phyloP scores from a whole-genome alignment of 257 asterid species.

The Scutellaria barbata region DNA sequence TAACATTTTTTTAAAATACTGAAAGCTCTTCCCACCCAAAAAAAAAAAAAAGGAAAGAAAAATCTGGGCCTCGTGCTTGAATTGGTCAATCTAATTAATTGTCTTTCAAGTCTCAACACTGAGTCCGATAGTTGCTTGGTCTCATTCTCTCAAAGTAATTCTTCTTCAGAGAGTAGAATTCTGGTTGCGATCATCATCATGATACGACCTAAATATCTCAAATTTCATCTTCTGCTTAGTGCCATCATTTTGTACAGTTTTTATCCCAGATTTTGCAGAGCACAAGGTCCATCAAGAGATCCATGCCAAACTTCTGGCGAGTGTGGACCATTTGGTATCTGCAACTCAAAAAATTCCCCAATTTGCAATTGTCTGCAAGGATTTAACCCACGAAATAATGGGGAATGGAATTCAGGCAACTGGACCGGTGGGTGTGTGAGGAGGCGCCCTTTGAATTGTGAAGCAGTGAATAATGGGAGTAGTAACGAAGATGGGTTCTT shows the following conservation, averaged over 20 bases:
- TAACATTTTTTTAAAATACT: too few relatives aligned
- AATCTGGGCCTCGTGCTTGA: too few relatives aligned
- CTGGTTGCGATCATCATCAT: too few relatives aligned
- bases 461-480: constrained; percentile 18
- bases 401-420: constrained; percentile 51
- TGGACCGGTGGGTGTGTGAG: constrained; percentile 62
- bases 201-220: neutral
- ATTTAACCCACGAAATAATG: constrained; percentile 40
- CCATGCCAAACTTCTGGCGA: constrained; percentile 26
- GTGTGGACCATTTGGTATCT: constrained; percentile 47
- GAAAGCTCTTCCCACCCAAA: too few relatives aligned
- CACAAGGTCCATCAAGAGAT: constrained; percentile 1
- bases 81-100: too few relatives aligned
- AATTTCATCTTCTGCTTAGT: neutral
- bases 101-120: too few relatives aligned
- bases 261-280: neutral
- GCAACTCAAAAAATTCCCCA: constrained; percentile 39
- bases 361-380: constrained; percentile 57
- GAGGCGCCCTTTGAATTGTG: constrained; percentile 42
- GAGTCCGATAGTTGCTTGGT: too few relatives aligned
- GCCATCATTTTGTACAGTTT: neutral
- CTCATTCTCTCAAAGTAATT: too few relatives aligned
- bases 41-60: too few relatives aligned
- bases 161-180: too few relatives aligned
- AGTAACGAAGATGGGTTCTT: neutral